phyloP scores from a whole-genome alignment of 2,329 filamentous ascomycete species.

The Fusarium falciforme region DNA sequence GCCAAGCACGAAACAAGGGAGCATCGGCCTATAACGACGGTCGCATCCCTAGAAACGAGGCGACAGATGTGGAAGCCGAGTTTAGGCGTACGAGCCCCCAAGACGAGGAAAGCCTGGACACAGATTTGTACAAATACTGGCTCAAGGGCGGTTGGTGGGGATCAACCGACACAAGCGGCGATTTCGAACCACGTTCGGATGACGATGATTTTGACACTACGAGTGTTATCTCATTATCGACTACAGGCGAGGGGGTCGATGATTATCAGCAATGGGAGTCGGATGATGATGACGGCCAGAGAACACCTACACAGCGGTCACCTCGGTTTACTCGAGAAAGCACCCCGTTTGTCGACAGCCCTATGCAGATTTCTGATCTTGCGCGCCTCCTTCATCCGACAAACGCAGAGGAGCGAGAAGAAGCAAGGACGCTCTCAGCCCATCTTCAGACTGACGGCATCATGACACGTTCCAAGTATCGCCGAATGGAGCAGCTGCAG shows the following conservation, averaged over 20 bases:
- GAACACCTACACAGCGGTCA: conserved; percentile 79
- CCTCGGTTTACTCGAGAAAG: conserved; percentile 60
- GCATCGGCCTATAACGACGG: conserved; percentile 52
- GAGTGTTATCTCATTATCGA: conserved; percentile 76
- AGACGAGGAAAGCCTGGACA: conserved; percentile 76
- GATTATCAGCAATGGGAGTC: conserved; percentile 63
- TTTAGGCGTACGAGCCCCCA: conserved; percentile 68
- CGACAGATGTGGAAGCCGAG: conserved; percentile 85
- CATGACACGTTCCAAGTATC: conserved; percentile 85
- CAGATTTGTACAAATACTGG: conserved; percentile 87
- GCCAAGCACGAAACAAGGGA: conserved; percentile 21
- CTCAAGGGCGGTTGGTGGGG: conserved; percentile 87
- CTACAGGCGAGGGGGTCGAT: conserved; percentile 56
- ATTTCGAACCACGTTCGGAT: conserved; percentile 71
- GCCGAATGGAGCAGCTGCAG: conserved; percentile 73
- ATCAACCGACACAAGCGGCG: conserved; percentile 80
- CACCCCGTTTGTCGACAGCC: conserved; percentile 70
- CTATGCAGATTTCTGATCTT: conserved; percentile 75
- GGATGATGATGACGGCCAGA: conserved; percentile 59
- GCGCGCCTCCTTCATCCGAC: conserved; percentile 85
- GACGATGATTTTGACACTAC: conserved; percentile 78
- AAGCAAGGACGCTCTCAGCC: conserved; percentile 83
- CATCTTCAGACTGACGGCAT: conserved; percentile 79
- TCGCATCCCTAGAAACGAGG: conserved; percentile 67
- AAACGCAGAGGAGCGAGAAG: conserved; percentile 80